A percentile compares a stretch with the other conserved stretches of the same genome.
phyloP scores from a whole-genome alignment of 1,284 basidiomycete species.

The Pterulicium gracile region DNA sequence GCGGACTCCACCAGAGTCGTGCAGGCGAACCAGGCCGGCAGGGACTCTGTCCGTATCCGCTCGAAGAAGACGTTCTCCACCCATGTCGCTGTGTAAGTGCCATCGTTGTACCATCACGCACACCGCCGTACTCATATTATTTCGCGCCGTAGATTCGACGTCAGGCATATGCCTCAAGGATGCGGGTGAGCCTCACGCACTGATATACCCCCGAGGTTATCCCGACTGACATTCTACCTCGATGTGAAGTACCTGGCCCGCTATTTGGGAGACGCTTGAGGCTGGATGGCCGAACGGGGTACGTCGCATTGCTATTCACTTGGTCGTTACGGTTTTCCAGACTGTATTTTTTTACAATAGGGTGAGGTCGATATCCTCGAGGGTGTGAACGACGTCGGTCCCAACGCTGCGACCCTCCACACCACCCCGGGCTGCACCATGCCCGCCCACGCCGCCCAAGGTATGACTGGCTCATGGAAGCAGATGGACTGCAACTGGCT shows the following conservation, averaged over 20 bases:
- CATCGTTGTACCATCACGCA: background rate
- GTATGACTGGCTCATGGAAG: too few species aligned
- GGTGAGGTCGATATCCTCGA: constrained; percentile 65
- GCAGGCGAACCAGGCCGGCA: constrained; percentile 34
- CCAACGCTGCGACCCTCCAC: constrained; percentile 55
- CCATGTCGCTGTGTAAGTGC: constrained; percentile 42
- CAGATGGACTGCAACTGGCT: too few species aligned
- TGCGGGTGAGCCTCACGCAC: constrained; percentile 39
- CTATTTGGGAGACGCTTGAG: constrained; percentile 35
- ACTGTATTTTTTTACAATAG: too few species aligned
- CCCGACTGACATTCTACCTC: constrained; percentile 5
- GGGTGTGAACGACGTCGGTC: constrained; percentile 46
- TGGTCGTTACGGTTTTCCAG: too few species aligned
- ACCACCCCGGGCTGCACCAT: constrained; percentile 49
- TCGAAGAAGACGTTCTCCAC: constrained; percentile 40
- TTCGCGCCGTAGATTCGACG: constrained; percentile 34
- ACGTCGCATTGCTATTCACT: too few species aligned
- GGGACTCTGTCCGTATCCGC: constrained; percentile 47
- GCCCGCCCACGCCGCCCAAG: too few species aligned
- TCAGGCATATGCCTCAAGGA: constrained; percentile 48
- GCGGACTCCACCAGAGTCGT: constrained; percentile 39
- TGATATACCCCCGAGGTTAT: constrained; percentile 1
- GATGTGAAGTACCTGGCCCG: constrained; percentile 48
- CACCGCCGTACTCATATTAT: background rate
- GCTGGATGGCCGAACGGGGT: constrained; percentile 48